A percentile compares a stretch with the other conserved stretches of the same genome.
Evolutionary conservation across 1,139 yeast genomes (phyloP).

Genomic region (Kluyveromyces marxianus): DNA sequence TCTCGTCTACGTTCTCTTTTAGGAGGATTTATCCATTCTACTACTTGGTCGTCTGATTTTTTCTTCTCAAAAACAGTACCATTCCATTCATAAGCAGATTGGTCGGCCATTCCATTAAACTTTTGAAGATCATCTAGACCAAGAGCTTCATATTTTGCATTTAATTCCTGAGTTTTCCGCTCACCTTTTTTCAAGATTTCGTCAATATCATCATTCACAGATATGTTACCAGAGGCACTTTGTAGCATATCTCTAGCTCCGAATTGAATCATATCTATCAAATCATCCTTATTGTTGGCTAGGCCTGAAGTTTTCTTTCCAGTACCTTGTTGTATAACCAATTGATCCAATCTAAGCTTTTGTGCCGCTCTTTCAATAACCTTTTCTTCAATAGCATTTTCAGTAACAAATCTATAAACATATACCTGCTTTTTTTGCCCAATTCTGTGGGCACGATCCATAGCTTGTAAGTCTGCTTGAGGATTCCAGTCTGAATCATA

Average conservation of each 20-base stretch:
- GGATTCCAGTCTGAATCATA: slow-evolving; percentile 86
- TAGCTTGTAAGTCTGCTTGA: slow-evolving; percentile 80
- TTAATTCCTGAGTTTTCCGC: slow-evolving; percentile 53
- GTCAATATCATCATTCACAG: slow-evolving; percentile 47
- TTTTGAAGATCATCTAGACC: slow-evolving; percentile 73
- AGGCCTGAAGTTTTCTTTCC: slow-evolving; percentile 32
- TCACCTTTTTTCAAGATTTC: slow-evolving; percentile 55
- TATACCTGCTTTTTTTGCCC: slow-evolving; percentile 79
- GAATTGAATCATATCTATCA: slow-evolving; percentile 70
- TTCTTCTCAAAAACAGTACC: slow-evolving; percentile 89
- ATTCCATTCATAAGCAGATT: slow-evolving; percentile 94
- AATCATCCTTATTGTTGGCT: slow-evolving; percentile 57
- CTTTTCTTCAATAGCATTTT: slow-evolving; percentile 75
- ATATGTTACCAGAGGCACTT: slow-evolving; percentile 22
- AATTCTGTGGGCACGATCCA: slow-evolving; percentile 85
- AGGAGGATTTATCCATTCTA: slow-evolving; percentile 79
- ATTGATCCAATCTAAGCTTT: slow-evolving; percentile 67
- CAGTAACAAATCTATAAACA: slow-evolving; percentile 70
- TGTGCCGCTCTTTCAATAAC: slow-evolving; percentile 76
- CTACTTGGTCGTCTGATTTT: slow-evolving; percentile 42
- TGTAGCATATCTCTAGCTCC: slow-evolving; percentile 66
- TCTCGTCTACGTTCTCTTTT: slow-evolving; percentile 89
- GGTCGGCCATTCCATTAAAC: slow-evolving; percentile 51
- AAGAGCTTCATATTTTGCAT: slow-evolving; percentile 54
- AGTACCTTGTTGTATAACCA: slow-evolving; percentile 71